Evolutionary conservation across 2,329 filamentous ascomycete species (phyloP).

Genomic region (Neopestalotiopsis rosae): DNA sequence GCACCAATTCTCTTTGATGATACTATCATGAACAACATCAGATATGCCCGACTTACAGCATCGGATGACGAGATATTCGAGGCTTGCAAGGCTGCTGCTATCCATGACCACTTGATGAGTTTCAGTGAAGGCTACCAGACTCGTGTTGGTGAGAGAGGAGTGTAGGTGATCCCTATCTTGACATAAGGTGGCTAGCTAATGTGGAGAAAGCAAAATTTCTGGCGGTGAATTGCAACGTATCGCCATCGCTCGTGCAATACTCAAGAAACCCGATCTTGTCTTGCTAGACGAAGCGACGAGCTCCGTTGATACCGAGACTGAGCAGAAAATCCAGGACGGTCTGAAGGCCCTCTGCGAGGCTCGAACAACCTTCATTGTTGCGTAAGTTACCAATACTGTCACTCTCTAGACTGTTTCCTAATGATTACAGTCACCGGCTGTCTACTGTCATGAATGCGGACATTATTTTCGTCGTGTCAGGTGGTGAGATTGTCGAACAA

Average conservation of each 20-base stretch:
- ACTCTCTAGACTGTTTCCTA: conserved; percentile 19
- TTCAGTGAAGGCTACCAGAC: conserved; percentile 60
- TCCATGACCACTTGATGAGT: conserved; percentile 58
- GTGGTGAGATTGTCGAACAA: conserved; percentile 67
- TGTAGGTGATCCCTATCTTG: conserved; percentile 37
- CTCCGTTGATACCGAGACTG: conserved; percentile 74
- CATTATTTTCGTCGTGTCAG: conserved; percentile 67
- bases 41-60: conserved; percentile 55
- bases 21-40: conserved; percentile 59
- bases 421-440: conserved; percentile 60
- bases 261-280: conserved; percentile 77
- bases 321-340: conserved; percentile 69
- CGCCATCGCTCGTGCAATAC: conserved; percentile 72
- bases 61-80: conserved; percentile 54
- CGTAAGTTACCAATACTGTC: conserved; percentile 45
- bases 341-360: conserved; percentile 62
- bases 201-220: conserved; percentile 58
- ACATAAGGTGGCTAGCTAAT: conserved; percentile 19
- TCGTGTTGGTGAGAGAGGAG: conserved; percentile 57
- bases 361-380: conserved; percentile 71
- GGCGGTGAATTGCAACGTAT: conserved; percentile 71
- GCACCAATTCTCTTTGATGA: conserved; percentile 57
- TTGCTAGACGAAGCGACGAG: conserved; percentile 82
- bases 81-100: conserved; percentile 58
- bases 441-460: conserved; percentile 76